Evolutionary conservation across 805 yeast species (phyloP).

Genomic region (Monosporozyma servazzii): DNA sequence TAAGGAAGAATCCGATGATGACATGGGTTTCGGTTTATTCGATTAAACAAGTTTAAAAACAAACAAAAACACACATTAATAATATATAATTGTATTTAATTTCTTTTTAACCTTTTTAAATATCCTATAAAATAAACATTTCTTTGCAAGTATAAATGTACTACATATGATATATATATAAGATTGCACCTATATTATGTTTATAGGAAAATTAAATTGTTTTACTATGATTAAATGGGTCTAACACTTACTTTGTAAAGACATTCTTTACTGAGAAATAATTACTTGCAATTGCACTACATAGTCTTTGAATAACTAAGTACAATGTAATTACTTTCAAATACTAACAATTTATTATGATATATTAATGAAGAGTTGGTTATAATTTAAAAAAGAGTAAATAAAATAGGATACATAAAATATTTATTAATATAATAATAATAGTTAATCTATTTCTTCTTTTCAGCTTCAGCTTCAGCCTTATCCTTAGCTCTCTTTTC

Average conservation of each 20-base stretch:
- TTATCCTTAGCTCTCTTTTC: constrained; percentile 94
- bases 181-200: no score
- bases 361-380: constrained; percentile 1
- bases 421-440: not conserved
- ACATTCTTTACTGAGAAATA: no score
- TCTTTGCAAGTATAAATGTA: not conserved
- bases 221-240: no score
- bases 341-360: not conserved
- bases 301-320: no score
- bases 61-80: not conserved
- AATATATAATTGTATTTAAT: not conserved
- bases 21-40: constrained; percentile 88
- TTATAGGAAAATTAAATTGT: no score
- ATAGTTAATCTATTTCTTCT: constrained; percentile 65
- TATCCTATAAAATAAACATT: not conserved
- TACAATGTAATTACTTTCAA: not conserved
- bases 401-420: not conserved
- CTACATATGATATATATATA: not conserved
- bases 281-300: no score
- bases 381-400: constrained; percentile 1
- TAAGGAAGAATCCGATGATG: constrained; percentile 66
- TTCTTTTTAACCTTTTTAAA: not conserved
- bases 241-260: no score
- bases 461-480: constrained; percentile 99
- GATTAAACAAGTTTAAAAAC: constrained; percentile 41